A percentile compares a stretch with the other conserved stretches of the same genome.
These are phyloP conservation scores for Cotoneaster glaucophyllus DNA, from an alignment of 306 rosid genomes.

Conservation along the genomic window DNA sequence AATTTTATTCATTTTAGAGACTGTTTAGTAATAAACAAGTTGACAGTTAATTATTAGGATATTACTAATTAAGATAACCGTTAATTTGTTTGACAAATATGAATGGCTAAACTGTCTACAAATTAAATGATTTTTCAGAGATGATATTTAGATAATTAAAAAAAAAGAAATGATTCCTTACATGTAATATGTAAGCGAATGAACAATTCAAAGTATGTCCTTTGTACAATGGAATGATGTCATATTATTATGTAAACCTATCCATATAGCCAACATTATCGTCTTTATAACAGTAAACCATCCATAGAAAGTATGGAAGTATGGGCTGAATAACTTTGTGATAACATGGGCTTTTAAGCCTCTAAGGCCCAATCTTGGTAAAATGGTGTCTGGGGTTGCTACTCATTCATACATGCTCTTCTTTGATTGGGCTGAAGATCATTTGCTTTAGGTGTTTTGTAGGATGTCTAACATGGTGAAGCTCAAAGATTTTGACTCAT, in stretches of 20 bases:
- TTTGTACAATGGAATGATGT: no score
- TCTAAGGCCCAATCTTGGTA: not conserved
- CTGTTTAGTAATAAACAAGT: not conserved
- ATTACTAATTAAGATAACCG: no score
- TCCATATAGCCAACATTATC: no score
- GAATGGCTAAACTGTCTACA: not conserved
- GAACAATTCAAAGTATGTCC: no score
- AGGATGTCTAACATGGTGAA: not conserved
- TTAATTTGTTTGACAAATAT: not conserved
- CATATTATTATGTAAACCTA: no score
- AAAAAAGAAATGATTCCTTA: no score
- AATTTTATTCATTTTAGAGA: no score
- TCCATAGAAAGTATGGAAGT: not conserved
- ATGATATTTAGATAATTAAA: no score
- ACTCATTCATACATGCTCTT: not conserved
- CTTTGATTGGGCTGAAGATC: not conserved
- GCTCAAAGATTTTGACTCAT: not conserved
- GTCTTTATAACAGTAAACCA: no score
- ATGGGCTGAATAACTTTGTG: not conserved
- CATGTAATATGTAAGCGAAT: no score
- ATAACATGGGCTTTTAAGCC: not conserved
- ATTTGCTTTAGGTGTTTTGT: not conserved
- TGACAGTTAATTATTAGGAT: not conserved
- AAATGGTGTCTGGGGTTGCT: not conserved
- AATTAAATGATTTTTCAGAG: no score